phyloP scores from a whole-genome alignment of 352 stramenopile genomes.

The Synura sp. region DNA sequence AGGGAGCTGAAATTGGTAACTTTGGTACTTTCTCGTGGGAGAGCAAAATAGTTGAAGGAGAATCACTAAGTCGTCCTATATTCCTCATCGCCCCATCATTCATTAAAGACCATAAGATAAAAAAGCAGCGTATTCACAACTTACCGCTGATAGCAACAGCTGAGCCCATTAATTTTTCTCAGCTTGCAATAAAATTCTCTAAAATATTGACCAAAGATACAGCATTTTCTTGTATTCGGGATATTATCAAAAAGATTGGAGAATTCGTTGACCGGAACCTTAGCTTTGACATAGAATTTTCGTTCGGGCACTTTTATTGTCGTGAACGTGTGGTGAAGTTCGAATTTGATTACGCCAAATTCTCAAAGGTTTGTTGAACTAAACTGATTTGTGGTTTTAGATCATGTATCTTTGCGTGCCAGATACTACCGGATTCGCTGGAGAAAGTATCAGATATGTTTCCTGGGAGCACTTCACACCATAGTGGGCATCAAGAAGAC shows the following conservation, averaged over 20 bases:
- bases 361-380: too few species aligned
- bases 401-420: too few species aligned
- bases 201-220: conserved; percentile 40
- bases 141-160: background rate
- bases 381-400: too few species aligned
- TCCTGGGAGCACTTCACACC: too few species aligned
- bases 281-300: conserved; percentile 30
- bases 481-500: too few species aligned
- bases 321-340: conserved; percentile 12
- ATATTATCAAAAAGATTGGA: conserved; percentile 28
- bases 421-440: too few species aligned
- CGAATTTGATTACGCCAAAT: background rate
- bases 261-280: background rate
- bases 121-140: background rate
- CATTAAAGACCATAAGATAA: background rate
- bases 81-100: background rate
- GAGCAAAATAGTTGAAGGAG: background rate
- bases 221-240: conserved; percentile 6
- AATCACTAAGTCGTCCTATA: conserved; percentile 14
- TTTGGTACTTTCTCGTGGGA: conserved; percentile 17
- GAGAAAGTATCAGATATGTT: too few species aligned
- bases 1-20: background rate
- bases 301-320: background rate
- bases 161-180: conserved; percentile 25
- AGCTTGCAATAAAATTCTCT: conserved; percentile 27